Conservation (phyloP, 768 basidiomycete species). For the Rhodotorula babjevae region DNA sequence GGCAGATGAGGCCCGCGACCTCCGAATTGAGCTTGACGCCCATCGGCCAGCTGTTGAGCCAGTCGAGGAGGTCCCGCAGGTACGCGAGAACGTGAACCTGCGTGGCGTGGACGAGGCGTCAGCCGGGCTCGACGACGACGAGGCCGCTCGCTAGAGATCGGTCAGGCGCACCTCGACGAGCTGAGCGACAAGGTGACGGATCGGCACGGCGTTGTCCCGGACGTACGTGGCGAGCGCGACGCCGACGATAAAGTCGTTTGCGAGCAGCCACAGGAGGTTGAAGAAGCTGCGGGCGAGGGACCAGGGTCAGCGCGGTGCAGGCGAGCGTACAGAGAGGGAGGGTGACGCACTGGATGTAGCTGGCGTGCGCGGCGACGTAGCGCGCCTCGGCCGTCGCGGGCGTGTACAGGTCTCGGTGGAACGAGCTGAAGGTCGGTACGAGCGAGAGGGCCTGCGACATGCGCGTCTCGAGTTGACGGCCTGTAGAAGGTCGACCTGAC, state of each 20-base stretch:
- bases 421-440: conserved; percentile 17
- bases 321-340: conserved; percentile 45
- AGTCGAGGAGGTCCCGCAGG: conserved; percentile 59
- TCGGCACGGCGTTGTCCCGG: conserved; percentile 57
- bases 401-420: not conserved
- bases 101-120: not conserved
- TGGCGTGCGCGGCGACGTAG: conserved; percentile 13
- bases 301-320: not conserved
- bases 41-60: conserved; percentile 93
- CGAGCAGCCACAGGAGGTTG: conserved; percentile 81
- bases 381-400: not conserved
- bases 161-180: conserved; percentile 49
- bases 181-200: conserved; percentile 51
- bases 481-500: not conserved
- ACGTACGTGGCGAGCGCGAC: conserved; percentile 66
- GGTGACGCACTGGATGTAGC: conserved; percentile 10
- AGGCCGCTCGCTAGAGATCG: not conserved
- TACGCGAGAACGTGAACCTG: conserved; percentile 52
- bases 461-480: conserved; percentile 36
- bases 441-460: conserved; percentile 45
- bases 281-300: conserved; percentile 47
- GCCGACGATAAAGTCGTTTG: conserved; percentile 87
- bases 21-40: conserved; percentile 95
- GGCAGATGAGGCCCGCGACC: conserved; percentile 77
- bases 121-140: not conserved